A percentile compares a stretch with the other conserved stretches of the same genome.
phyloP scores from a whole-genome alignment of 352 stramenopile species.

The Phytophthora chlamydospora region DNA sequence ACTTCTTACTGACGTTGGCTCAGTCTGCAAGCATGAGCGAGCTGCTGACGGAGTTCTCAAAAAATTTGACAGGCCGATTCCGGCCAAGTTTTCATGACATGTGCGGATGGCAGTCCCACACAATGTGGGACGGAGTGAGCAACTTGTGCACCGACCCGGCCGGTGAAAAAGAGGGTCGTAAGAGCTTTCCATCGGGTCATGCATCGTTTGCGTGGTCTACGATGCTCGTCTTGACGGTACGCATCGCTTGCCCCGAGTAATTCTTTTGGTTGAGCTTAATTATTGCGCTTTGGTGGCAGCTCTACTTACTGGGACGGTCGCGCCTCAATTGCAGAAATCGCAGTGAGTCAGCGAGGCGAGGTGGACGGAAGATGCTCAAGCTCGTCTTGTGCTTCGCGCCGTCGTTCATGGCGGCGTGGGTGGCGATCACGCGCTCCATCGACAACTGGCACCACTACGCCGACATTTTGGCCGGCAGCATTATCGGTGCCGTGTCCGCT shows the following conservation, averaged over 20 bases:
- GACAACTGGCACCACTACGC: constrained; percentile 86
- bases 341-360: constrained; percentile 45
- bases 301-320: constrained; percentile 73
- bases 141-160: constrained; percentile 58
- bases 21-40: constrained; percentile 54
- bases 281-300: constrained; percentile 32
- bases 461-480: constrained; percentile 70
- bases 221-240: constrained; percentile 73
- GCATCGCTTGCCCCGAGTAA: too few species aligned
- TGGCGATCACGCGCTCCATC: constrained; percentile 70
- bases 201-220: constrained; percentile 75
- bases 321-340: constrained; percentile 56
- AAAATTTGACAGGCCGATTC: constrained; percentile 72
- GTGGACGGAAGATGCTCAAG: constrained; percentile 61
- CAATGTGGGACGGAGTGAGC: constrained; percentile 65
- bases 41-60: constrained; percentile 75
- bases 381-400: constrained; percentile 73
- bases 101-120: constrained; percentile 71
- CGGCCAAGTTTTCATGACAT: constrained; percentile 80
- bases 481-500: constrained; percentile 52
- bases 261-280: too few species aligned
- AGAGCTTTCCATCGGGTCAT: constrained; percentile 76
- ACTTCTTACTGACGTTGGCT: constrained; percentile 66
- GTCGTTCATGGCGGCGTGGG: constrained; percentile 65
- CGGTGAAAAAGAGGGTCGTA: constrained; percentile 64